phyloP scores from a whole-genome alignment of 306 rosid species.

The Begonia masoniana region DNA sequence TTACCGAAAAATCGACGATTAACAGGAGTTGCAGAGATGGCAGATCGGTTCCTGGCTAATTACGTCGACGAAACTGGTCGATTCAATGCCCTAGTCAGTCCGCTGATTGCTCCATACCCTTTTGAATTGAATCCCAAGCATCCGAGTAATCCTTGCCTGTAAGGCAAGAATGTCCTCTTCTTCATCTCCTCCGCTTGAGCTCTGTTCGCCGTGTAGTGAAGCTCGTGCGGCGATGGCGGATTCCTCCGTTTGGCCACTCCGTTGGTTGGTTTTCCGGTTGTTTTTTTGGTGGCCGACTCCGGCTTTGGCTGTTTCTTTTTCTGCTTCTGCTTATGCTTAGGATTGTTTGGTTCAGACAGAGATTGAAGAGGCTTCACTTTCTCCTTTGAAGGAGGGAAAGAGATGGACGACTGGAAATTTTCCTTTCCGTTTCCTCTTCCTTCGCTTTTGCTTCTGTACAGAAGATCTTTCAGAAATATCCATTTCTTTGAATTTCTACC shows the following conservation, averaged over 20 bases:
- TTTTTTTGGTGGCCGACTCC: conserved; percentile 11
- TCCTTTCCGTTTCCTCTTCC: conserved; percentile 16
- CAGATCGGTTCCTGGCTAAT: neutral
- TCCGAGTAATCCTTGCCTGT: conserved; percentile 75
- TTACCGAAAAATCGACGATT: too few species aligned
- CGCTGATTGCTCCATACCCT: conserved; percentile 88
- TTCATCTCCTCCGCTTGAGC: conserved; percentile 88
- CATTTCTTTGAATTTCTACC: conserved; percentile 23
- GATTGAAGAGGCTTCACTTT: conserved; percentile 4
- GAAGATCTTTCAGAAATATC: conserved; percentile 19
- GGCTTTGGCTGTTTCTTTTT: neutral
- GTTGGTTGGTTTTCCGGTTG: conserved; percentile 36
- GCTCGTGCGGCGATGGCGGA: conserved; percentile 71
- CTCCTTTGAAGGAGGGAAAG: conserved; percentile 10
- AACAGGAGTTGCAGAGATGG: too few species aligned
- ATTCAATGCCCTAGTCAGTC: conserved; percentile 79
- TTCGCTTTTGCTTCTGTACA: conserved; percentile 21
- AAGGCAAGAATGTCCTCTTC: conserved; percentile 84
- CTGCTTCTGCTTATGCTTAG: conserved; percentile 7
- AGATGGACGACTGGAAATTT: conserved; percentile 11
- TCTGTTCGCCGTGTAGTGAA: conserved; percentile 69
- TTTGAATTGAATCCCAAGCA: conserved; percentile 90
- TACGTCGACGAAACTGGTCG: conserved; percentile 78
- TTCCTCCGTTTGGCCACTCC: conserved; percentile 68
- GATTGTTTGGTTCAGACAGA: conserved; percentile 5